Evolutionary conservation across 208 protist species (phyloP), one percentile per base, ranked within the genome.

Genomic region (Trypanosoma platydactyli): DNA sequence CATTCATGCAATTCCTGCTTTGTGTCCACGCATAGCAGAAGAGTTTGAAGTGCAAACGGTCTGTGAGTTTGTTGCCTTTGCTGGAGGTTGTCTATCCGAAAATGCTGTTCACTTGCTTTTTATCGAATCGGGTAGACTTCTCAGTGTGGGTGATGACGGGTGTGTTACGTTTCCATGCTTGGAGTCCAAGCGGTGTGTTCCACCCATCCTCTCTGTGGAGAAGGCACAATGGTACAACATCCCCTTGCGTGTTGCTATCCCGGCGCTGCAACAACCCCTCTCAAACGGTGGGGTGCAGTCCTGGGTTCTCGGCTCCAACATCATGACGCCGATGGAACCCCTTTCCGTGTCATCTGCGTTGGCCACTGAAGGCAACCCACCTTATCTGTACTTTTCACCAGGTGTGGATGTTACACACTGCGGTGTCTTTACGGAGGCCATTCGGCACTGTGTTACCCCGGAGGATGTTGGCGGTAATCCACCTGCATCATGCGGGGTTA

Each of bases 381-480:
- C 55, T 0, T 65, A 62, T 27, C 24, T 76, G 9, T 76, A 58
- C 33, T 76, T 62, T 49, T 51, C 64, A 20, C 62, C 62, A 22
- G 63, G 53, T 42, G 30, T 71, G 11, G 71, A 76, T 65, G 52
- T 76, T 6, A 64, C 71, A 55, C 71, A 76, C 49, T 65, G 57
- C 49, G 27, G 57, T 25, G 45, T 68, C 20, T 69, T 75, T 46
- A 25, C 11, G 18, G 38, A 59, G 16, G 54, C 56, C 12, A n/a
- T 68, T 16, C 48, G 15, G 18, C n/a, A 35, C 42, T 57, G 22
- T 18, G n/a, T 20, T 30, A 7, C 38, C 20, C 12, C 12, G 12
- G 22, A n/a, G 4, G 20, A 24, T 42, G 13, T 2, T 24, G 38
- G 38, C 48, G 38, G 18, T 45, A 24, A 48, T 6, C 40, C 55